Base-by-base conservation (phyloP, 2,329 filamentous ascomycete species). In the Trichoderma breve region DNA sequence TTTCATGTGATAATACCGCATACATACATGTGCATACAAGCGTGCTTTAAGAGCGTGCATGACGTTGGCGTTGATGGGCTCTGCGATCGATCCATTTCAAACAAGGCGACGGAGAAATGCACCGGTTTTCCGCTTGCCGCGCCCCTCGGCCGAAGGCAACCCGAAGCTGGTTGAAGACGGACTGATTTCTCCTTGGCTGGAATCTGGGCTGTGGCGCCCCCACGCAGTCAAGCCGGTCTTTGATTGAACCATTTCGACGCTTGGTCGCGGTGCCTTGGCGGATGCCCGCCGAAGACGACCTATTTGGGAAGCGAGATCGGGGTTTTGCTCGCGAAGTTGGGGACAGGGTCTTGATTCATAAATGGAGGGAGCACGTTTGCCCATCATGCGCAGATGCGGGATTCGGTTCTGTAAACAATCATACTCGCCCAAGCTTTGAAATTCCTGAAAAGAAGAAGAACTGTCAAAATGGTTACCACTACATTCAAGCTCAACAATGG, bases 401-500 rank as follows among this genome's bases (percentile, higher is more conserved):
- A 21, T 62, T 62, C 47, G 26, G 26, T 62, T 39, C 26, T 30
- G 36, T 34, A 3, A 34, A 53, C 57, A 53, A 18, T 36, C 39
- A 34, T 24, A 34, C 11, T 62, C 14, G 15, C 11, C 34, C 36
- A 12, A 43, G 18, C 43, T 65, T 11, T 53, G 21, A n/a, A 53
- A 24, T 51, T 21, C 28, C 57, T 6, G 18, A 1, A 15, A 18
- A 21, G 26, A 21, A 21, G 8, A 43, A 36, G 36, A 24, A 32
- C 57, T n/a, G 6, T 55, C 36, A 72, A 24, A 58, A 90, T 90
- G 87, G 82, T 86, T 72, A 84, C 84, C 75, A 83, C 86, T 71
- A 67, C 71, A 74, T 91, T 89, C 82, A 90, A 87, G 78, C 86
- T 92, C 75, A 92, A 92, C 83, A 90, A 85, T 47, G 89, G 89